phyloP scores from a whole-genome alignment of 306 rosid species.

The Dryas drummondii region DNA sequence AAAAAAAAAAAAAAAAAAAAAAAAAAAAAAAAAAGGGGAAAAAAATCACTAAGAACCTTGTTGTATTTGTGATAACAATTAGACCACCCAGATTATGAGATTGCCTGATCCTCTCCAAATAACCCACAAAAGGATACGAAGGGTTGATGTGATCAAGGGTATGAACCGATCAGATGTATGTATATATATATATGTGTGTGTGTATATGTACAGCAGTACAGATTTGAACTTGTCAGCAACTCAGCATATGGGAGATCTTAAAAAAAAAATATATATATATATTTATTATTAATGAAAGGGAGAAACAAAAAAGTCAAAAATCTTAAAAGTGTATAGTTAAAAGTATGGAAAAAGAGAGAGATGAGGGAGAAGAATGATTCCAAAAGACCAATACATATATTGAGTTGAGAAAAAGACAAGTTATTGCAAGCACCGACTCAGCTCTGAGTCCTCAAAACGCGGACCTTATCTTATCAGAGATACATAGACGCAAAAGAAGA shows the following conservation, averaged over 20 bases:
- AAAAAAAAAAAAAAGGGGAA: background rate
- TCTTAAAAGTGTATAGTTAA: background rate
- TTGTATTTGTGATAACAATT: slow-evolving; percentile 10
- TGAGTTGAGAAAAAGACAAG: slow-evolving; percentile 21
- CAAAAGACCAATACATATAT: background rate
- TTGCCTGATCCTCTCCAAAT: slow-evolving; percentile 22
- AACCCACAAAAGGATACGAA: slow-evolving; percentile 1
- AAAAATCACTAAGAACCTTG: slow-evolving; percentile 8
- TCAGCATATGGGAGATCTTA: slow-evolving; percentile 4
- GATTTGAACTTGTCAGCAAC: slow-evolving; percentile 15
- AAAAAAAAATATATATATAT: background rate
- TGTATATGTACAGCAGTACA: background rate
- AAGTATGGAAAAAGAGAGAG: background rate
- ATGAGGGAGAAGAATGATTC: background rate
- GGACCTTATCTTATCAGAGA: slow-evolving; percentile 39
- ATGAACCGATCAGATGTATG: background rate
- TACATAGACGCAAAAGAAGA: background rate
- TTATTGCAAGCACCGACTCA: slow-evolving; percentile 2
- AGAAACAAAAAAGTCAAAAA: slow-evolving; percentile 2
- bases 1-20: background rate
- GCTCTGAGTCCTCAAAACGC: slow-evolving; percentile 35
- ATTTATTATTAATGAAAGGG: background rate
- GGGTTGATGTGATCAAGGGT: background rate
- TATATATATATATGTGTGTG: background rate
- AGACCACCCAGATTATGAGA: slow-evolving; percentile 26